Evolutionary conservation across 805 yeast genomes (phyloP), one percentile per base, ranked within the genome.

Genomic region (Jamesozyma gamospora): DNA sequence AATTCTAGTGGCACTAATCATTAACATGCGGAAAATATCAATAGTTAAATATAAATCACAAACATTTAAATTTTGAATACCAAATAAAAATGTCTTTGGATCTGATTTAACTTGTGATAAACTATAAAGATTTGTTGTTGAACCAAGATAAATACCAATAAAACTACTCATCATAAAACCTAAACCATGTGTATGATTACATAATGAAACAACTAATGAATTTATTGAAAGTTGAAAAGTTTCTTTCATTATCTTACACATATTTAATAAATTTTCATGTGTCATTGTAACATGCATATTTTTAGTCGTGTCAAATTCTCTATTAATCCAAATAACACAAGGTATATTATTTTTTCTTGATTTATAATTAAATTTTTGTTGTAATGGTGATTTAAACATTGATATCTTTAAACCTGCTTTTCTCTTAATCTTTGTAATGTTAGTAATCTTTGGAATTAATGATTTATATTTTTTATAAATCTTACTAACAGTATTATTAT

Each of bases 81-180:
- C 72, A 39, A 78, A 63, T 54, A 77, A 83, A 48, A 85, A 83
- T 1, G 77, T 67, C 8, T 73, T 64, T 2, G 97, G 94, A 52
- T 81, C 78, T 17, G 74, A 69, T 3, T 83, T 82, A 55, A 76
- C 86, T 43, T 82, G 87, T 9, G 78, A 71, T 0, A 94, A 87
- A 2, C 92, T 74, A 39, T 86, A 75, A 35, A 88, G 64, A 47
- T 80, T 79, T 0, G 98, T 90, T 1, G 94, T 73, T 0, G 92
- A 75, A 0, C 99, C 98, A 41, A 84, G 64, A 52, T 79, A 92
- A 0, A 82, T 77, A 4, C 98, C 98, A 47, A 92, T 58, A 28
- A 88, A 61, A 40, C 78, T 77, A n/a, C 94, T 72, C 57, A 86
- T 90, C 21, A 92, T 63, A 55, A 92, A 88, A 0, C 99, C 99